A percentile compares a stretch with the other conserved stretches of the same genome.
Conservation (phyloP, 305 asterid genomes). For the Solanum hybrid region DNA sequence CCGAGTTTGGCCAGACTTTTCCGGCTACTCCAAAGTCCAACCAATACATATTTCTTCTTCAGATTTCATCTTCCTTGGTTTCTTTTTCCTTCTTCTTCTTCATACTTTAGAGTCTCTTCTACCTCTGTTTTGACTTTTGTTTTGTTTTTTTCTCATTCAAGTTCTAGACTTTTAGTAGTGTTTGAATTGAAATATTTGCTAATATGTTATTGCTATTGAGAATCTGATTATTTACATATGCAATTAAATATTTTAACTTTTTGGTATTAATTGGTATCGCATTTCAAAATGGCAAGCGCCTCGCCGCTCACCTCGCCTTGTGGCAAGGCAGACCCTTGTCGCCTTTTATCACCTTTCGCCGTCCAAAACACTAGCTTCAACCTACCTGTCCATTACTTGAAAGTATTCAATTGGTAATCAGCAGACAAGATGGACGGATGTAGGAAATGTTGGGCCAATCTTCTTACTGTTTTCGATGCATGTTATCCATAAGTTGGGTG, state of each 20-base stretch:
- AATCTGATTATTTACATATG: background rate
- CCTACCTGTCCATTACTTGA: background rate
- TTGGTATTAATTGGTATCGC: background rate
- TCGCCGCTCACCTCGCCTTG: background rate
- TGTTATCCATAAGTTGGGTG: background rate
- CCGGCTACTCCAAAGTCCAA: background rate
- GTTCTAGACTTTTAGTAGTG: background rate
- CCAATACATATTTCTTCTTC: background rate
- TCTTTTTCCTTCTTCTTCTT: background rate
- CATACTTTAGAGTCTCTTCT: background rate
- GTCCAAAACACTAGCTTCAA: background rate
- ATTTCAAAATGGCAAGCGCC: background rate
- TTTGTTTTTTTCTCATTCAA: background rate
- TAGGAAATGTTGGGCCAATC: background rate
- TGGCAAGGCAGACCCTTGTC: background rate
- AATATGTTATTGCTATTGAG: background rate
- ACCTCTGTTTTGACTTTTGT: background rate
- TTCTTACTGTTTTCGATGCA: background rate
- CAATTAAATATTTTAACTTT: background rate
- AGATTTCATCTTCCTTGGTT: background rate
- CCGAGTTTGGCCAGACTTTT: background rate
- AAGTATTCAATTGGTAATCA: background rate
- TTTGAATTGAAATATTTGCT: background rate
- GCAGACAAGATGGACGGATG: background rate
- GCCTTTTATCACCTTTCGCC: background rate